phyloP scores from a whole-genome alignment of 208 protist genomes.

The Wallacemonas sp. region DNA sequence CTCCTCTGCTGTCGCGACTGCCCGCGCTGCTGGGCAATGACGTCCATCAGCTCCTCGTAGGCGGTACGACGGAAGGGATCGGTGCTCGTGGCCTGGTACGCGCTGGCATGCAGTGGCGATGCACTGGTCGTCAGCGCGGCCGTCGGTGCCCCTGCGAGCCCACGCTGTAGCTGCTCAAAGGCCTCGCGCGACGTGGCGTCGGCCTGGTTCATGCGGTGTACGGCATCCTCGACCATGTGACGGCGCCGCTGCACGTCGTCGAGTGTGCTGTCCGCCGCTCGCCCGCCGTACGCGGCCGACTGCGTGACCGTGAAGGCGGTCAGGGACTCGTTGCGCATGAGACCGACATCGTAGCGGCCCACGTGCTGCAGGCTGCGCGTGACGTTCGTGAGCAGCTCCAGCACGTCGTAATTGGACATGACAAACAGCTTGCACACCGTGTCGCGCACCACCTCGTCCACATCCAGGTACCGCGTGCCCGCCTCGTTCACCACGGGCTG shows the following conservation, averaged over 20 bases:
- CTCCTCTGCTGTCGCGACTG: slow-evolving; percentile 5
- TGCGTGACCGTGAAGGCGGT: slow-evolving; percentile 86
- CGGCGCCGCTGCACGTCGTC: slow-evolving; percentile 50
- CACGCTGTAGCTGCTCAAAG: slow-evolving; percentile 29
- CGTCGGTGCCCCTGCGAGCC: not conserved
- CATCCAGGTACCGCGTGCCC: slow-evolving; percentile 64
- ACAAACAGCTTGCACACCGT: slow-evolving; percentile 74
- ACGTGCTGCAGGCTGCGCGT: slow-evolving; percentile 73
- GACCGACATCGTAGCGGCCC: slow-evolving; percentile 78
- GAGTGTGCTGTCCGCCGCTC: slow-evolving; percentile 18
- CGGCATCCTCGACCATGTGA: slow-evolving; percentile 45
- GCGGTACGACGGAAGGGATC: slow-evolving; percentile 43
- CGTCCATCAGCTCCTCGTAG: slow-evolving; percentile 53
- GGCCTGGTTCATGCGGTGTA: slow-evolving; percentile 57
- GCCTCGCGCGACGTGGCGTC: slow-evolving; percentile 33
- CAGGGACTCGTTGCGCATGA: slow-evolving; percentile 73
- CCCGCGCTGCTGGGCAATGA: slow-evolving; percentile 25
- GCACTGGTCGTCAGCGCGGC: slow-evolving; percentile 6
- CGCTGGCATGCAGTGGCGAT: slow-evolving; percentile 2
- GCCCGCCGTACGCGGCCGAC: slow-evolving; percentile 56
- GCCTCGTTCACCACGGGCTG: slow-evolving; percentile 47
- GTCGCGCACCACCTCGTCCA: slow-evolving; percentile 75
- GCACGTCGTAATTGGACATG: slow-evolving; percentile 74
- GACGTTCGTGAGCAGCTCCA: slow-evolving; percentile 63
- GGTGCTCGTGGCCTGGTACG: not conserved